A percentile compares a stretch with the other conserved stretches of the same genome.
These are phyloP conservation scores for Trametes meyenii DNA, from an alignment of 768 basidiomycete species.

Conservation along the genomic window DNA sequence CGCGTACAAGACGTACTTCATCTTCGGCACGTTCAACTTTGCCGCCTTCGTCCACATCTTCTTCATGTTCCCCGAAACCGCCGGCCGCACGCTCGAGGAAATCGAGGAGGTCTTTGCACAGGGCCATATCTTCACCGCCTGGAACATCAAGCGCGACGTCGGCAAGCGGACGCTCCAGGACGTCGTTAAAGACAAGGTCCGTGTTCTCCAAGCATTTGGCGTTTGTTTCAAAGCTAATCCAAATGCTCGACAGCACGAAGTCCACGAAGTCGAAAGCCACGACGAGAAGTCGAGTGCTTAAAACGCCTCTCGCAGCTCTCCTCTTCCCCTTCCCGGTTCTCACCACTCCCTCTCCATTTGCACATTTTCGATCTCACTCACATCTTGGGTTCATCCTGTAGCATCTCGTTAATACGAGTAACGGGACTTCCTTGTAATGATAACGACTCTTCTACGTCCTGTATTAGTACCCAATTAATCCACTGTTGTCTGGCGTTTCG, in stretches of 20 bases:
- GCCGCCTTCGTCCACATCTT: slow-evolving; percentile 65
- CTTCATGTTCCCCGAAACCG: slow-evolving; percentile 83
- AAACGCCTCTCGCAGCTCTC: background rate
- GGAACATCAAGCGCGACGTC: slow-evolving; percentile 63
- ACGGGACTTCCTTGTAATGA: background rate
- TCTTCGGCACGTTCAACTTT: slow-evolving; percentile 79
- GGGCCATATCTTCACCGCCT: slow-evolving; percentile 70
- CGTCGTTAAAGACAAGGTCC: slow-evolving; percentile 32
- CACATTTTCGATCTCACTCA: background rate
- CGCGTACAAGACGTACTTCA: slow-evolving; percentile 77
- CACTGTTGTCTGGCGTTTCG: background rate
- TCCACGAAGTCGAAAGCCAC: slow-evolving; percentile 19
- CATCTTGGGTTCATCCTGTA: background rate
- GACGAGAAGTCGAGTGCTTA: slow-evolving; percentile 11
- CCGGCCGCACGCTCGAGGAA: slow-evolving; percentile 73
- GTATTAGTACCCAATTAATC: background rate
- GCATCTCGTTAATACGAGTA: background rate
- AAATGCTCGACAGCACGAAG: background rate
- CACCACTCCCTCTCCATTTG: background rate
- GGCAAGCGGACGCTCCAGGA: slow-evolving; percentile 65
- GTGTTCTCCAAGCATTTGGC: background rate
- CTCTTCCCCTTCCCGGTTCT: background rate
- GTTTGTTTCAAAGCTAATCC: background rate
- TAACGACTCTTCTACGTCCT: background rate
- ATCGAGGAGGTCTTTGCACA: slow-evolving; percentile 76